Evolutionary conservation across 768 basidiomycete species (phyloP).

Genomic region (Melanogaster broomeanus): DNA sequence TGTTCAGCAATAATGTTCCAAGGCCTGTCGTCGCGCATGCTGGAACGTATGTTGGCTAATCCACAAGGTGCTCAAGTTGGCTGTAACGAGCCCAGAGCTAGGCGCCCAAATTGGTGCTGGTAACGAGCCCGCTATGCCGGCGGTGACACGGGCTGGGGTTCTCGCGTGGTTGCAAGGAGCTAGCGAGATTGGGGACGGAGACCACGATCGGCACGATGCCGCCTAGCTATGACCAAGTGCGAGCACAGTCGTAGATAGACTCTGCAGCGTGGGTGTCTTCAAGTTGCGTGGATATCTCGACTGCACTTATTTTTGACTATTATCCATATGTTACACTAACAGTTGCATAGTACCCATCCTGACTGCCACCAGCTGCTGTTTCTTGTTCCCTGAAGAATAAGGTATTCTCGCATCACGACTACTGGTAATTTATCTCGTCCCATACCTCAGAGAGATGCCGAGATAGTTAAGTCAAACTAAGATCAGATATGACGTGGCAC

Average conservation of each 20-base stretch:
- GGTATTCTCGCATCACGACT: too few relatives aligned
- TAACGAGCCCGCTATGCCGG: neutral
- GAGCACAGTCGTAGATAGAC: constrained; percentile 6
- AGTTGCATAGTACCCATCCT: too few relatives aligned
- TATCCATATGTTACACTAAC: neutral
- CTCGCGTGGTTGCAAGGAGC: constrained; percentile 43
- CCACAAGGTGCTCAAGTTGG: constrained; percentile 17
- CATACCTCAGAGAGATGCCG: too few relatives aligned
- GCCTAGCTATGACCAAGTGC: constrained; percentile 24
- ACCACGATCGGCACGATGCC: constrained; percentile 26
- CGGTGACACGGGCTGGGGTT: too few relatives aligned
- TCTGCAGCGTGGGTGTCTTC: too few relatives aligned
- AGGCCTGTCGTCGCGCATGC: constrained; percentile 26
- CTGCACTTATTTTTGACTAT: neutral
- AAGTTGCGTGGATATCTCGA: too few relatives aligned
- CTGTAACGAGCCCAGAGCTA: constrained; percentile 17
- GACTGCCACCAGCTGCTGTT: too few relatives aligned
- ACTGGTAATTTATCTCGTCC: too few relatives aligned
- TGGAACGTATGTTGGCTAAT: constrained; percentile 27
- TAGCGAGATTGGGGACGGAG: constrained; percentile 38
- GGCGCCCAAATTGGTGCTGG: neutral
- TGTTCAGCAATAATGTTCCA: constrained; percentile 28
- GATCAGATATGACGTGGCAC: too few relatives aligned
- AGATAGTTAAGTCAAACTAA: too few relatives aligned
- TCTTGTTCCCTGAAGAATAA: too few relatives aligned